A percentile compares a stretch with the other conserved stretches of the same genome.
These are phyloP conservation scores for Panicum virgatum DNA, from an alignment of 202 grass and related monocot species.

Conservation along the genomic window DNA sequence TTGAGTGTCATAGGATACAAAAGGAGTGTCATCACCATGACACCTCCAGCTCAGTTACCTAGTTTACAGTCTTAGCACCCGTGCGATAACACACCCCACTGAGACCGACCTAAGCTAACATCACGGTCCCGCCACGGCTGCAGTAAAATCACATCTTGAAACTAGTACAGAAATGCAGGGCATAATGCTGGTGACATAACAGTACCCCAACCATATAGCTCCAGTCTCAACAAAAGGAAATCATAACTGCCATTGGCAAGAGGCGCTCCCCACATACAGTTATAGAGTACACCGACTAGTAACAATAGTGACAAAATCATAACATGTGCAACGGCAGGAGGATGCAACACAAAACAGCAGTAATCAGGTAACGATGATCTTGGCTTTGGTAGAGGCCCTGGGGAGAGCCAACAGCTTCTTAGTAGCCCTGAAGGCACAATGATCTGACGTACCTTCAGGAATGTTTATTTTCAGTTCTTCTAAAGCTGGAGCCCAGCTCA, in stretches of 20 bases:
- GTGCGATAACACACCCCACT: too few relatives aligned
- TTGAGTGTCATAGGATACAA: too few relatives aligned
- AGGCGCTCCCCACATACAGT: not conserved
- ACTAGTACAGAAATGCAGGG: not conserved
- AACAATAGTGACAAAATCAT: not conserved
- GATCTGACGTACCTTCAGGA: not conserved
- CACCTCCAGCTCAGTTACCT: too few relatives aligned
- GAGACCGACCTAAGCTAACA: too few relatives aligned
- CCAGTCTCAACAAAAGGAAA: not conserved
- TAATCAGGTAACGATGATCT: not conserved
- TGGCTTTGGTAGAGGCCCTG: not conserved
- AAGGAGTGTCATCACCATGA: too few relatives aligned
- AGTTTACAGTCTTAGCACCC: too few relatives aligned
- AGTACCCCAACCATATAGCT: not conserved
- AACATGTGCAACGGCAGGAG: not conserved
- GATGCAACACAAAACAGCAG: not conserved
- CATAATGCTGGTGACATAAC: not conserved
- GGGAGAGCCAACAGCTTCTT: not conserved
- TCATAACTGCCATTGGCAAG: too few relatives aligned
- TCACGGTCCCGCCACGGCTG: not conserved
- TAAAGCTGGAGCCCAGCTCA: not conserved
- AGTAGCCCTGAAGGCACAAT: not conserved
- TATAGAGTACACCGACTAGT: not conserved
- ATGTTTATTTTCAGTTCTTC: not conserved
- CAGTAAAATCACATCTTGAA: not conserved